Base-by-base conservation (phyloP, 345 rosid species). In the Lepidium sativum region DNA sequence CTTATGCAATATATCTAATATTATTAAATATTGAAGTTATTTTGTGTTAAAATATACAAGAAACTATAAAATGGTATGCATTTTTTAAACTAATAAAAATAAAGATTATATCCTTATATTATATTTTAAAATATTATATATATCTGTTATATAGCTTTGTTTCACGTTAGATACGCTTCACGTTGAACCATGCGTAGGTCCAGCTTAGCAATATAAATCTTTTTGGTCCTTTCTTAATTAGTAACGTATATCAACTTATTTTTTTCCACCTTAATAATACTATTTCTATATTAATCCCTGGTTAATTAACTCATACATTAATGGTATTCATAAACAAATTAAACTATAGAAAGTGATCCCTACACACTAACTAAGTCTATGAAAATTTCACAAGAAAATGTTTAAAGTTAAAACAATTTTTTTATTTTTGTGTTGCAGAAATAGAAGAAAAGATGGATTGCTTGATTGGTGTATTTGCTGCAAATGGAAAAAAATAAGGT, bases 401-500 rank as follows among this genome's bases (percentile, higher is more conserved):
- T 38, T 45, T 54, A 18, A 31, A 25, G 1, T 5, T n/a, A 33
- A 33, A 7, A 7, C n/a, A n/a, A n/a, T n/a, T n/a, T n/a, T n/a
- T n/a, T 3, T 15, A 8, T 43, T 20, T 5, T n/a, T 29, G 20
- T 48, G 1, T 38, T 6, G 38, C 38, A 14, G 2, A 16, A 31
- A 48, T 40, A n/a, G n/a, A n/a, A n/a, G n/a, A n/a, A n/a, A n/a
- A n/a, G n/a, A 21, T 62, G 18, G 33, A 3, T 72, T 60, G 35
- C 60, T 31, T 25, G 56, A 52, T 60, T 59, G 39, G 45, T 44
- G 58, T 25, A 25, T 66, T 67, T 73, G 63, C 58, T 60, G 58
- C 35, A 53, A 66, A 67, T 54, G 52, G n/a, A 54, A 67, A 67
- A n/a, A 11, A 11, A 60, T 18, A 31, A 67, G 68, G 68, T 73